phyloP scores from a whole-genome alignment of 495 filamentous ascomycete species.

The Penicillium tannophilum region DNA sequence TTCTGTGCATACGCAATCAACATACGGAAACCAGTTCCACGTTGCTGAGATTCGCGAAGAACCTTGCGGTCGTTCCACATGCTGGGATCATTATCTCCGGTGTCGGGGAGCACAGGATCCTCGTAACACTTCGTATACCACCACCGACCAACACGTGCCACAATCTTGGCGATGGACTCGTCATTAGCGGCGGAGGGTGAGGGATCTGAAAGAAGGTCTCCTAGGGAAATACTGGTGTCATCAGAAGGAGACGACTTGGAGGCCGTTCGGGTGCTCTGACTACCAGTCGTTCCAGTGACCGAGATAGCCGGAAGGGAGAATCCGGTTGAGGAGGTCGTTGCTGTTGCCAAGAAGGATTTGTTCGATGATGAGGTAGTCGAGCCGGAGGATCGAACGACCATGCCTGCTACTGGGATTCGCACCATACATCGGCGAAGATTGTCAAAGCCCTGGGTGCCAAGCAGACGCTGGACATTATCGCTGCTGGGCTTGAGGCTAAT shows the following conservation, averaged over 20 bases:
- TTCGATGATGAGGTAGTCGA: slow-evolving; percentile 40
- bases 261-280: slow-evolving; percentile 20
- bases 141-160: slow-evolving; percentile 89
- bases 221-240: slow-evolving; percentile 60
- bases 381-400: slow-evolving; percentile 50
- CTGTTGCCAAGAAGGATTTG: slow-evolving; percentile 25
- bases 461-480: slow-evolving; percentile 74
- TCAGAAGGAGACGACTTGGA: slow-evolving; percentile 40
- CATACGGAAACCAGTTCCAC: slow-evolving; percentile 84
- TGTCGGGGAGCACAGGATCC: slow-evolving; percentile 54
- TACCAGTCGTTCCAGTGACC: slow-evolving; percentile 25
- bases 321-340: slow-evolving; percentile 30
- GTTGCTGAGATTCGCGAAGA: slow-evolving; percentile 81
- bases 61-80: slow-evolving; percentile 81
- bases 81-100: slow-evolving; percentile 54
- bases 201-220: slow-evolving; percentile 69
- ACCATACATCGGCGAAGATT: slow-evolving; percentile 87
- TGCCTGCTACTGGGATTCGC: slow-evolving; percentile 83
- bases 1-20: slow-evolving; percentile 91
- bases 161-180: slow-evolving; percentile 85
- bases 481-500: slow-evolving; percentile 73
- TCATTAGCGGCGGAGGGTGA: slow-evolving; percentile 60
- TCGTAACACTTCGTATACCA: slow-evolving; percentile 97
- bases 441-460: slow-evolving; percentile 79
- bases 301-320: slow-evolving; percentile 32